Conservation (phyloP, 2,329 filamentous ascomycete species). For the Ophiostoma himal-ulmi region DNA sequence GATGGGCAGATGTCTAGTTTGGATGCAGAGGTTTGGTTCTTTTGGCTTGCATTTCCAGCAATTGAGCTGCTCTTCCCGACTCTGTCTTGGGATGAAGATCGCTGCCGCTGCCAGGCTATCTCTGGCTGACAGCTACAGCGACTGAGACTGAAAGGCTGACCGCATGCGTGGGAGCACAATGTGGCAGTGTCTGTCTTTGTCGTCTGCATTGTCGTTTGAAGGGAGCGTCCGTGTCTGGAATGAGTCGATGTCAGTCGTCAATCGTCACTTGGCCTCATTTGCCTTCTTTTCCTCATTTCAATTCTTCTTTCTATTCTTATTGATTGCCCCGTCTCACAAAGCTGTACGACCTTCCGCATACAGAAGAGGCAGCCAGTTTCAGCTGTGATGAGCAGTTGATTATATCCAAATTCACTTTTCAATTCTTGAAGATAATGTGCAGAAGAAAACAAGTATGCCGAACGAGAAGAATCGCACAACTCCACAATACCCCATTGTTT, state of each 20-base stretch:
- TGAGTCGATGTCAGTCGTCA: neutral
- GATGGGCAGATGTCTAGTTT: neutral
- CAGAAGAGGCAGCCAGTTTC: neutral
- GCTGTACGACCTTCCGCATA: neutral
- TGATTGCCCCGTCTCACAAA: neutral
- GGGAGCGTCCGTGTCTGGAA: neutral
- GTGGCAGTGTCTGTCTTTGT: neutral
- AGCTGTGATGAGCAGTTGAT: neutral
- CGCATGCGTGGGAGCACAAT: neutral
- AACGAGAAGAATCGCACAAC: neutral
- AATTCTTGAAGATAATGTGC: neutral
- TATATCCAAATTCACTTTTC: neutral
- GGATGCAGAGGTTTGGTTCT: neutral
- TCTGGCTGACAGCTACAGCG: neutral
- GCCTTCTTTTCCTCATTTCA: neutral
- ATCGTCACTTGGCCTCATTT: neutral
- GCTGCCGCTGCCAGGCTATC: too few species aligned
- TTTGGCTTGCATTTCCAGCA: neutral
- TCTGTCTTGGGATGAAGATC: neutral
- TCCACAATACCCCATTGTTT: neutral
- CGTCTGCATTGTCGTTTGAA: neutral
- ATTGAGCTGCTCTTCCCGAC: too few species aligned
- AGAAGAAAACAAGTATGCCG: neutral
- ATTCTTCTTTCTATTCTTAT: neutral
- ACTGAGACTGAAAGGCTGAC: neutral